Percentiles rank a stretch among this genome's conserved stretches.
Evolutionary conservation across 768 basidiomycete species (phyloP).

Genomic region (Sarcomyxa edulis): DNA sequence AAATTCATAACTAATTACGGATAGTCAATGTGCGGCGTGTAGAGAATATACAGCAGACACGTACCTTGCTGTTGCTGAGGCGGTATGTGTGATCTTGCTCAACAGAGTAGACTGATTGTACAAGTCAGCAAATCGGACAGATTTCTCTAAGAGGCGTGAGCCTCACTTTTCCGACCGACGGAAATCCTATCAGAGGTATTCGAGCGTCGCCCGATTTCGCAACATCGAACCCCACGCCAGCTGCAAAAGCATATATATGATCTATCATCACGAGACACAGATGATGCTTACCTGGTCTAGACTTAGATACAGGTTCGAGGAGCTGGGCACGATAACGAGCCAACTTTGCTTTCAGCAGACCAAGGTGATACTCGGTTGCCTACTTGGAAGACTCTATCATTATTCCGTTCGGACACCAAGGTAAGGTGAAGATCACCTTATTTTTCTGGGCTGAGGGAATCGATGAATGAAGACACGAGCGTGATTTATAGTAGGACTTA

Average conservation of each 20-base stretch:
- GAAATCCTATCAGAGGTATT: constrained; percentile 92
- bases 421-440: constrained; percentile 49
- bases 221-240: constrained; percentile 85
- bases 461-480: constrained; percentile 1
- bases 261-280: no score
- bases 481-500: constrained; percentile 37
- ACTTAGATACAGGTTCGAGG: constrained; percentile 86
- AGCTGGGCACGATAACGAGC: constrained; percentile 94
- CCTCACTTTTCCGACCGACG: constrained; percentile 85
- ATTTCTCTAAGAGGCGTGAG: neutral
- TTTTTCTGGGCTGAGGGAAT: constrained; percentile 93
- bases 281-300: no score
- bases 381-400: constrained; percentile 26
- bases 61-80: constrained; percentile 84
- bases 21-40: no score
- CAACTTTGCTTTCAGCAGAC: constrained; percentile 89
- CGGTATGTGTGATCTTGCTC: constrained; percentile 88
- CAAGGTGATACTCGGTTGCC: constrained; percentile 94
- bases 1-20: constrained; percentile 74
- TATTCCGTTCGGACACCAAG: neutral
- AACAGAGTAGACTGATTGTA: constrained; percentile 89
- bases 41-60: no score
- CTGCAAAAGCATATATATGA: no score
- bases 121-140: neutral
- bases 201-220: constrained; percentile 80